Evolutionary conservation across 768 basidiomycete species (phyloP), one percentile per base, ranked within the genome.

Genomic region (Kwoniella dendrophila): DNA sequence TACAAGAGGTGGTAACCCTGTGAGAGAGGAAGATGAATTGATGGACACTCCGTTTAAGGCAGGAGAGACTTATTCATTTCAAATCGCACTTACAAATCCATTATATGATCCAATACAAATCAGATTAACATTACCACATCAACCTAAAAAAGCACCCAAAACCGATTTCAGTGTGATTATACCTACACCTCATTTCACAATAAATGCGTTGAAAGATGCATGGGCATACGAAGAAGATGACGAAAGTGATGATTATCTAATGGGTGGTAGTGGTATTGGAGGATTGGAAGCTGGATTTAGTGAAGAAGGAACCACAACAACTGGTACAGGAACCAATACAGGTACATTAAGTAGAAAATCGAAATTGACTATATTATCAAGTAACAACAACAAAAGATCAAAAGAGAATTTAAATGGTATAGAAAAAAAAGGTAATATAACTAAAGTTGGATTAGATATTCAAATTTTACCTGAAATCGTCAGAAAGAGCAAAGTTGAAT

Each of bases 161-260:
- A 4, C 56, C 1, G 61, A 29, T 20, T 41, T 20, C 38, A 58
- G 87, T 1, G 83, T 95, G 4, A 87, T 88, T 10, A 81, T 98
- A 2, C 94, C 92, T 0, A 86, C 86, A 11, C 81, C 85, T 0
- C 80, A 87, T 8, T 95, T 99, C 75, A 82, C 89, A 4, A 86
- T 98, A 48, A 87, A 89, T 14, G 90, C 95, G 2, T 94, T 89
- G 73, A 92, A 92, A 18, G 96, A 98, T 76, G 92, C 91, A 33
- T 98, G 95, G 95, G 93, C 98, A 78, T 96, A 93, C 64, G 95
- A 96, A 56, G 93, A 93, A 61, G 92, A 95, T 60, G 92, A 91
- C 33, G 82, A 80, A 10, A 80, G 81, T 47, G 84, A 84, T 44
- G 81, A 82, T 12, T 45, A 33, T 24, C 12, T 52, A 20, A 41